Evolutionary conservation across 2,329 filamentous ascomycete species (phyloP), one percentile per base, ranked within the genome.

Genomic region (Basipetospora sp.): DNA sequence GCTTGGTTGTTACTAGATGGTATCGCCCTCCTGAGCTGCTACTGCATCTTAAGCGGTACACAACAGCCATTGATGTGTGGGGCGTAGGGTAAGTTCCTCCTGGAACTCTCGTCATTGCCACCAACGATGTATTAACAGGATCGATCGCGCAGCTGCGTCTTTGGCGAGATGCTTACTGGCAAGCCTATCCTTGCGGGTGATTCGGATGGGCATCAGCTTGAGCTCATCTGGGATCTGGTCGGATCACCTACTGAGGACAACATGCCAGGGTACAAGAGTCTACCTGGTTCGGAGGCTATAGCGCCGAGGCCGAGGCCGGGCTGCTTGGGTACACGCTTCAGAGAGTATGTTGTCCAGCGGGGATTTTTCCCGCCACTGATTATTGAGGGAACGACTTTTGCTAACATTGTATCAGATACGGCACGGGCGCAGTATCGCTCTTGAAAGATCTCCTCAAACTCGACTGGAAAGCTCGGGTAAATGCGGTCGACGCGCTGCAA

Each of bases 31-130:
- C 90, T 0, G 90, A 98, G 66, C 67, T 98, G 28, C 65, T 98
- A 22, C 69, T 98, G 34, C 81, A 88, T 45, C 67, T 98, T 22
- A 78, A 86, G 49, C 76, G 76, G 46, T 98, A 98, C 58, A 98
- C 90, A n/a, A 85, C 87, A 11, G 87, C 90, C 8, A 94, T 98
- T 50, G 90, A 98, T 57, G 76, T 98, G 61, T 98, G 90, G 90
- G 90, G 90, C 48, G 88, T 94, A 47, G 90, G 88, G 81, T 87
- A 66, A 63, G 75, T 55, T 25, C 22, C 6, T 11, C 22, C 22
- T 11, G 6, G 6, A 25, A 25, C 6, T 25, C 22, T 11, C 22
- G 22, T 25, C 22, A 6, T 11, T n/a, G n/a, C n/a, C n/a, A n/a
- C n/a, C n/a, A 36, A 37, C 39, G 8, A 35, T 31, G 34, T 5